Percentiles rank a stretch among this genome's conserved stretches.
Conservation (phyloP, 2,329 filamentous ascomycete genomes). For the Lecanicillium sp. region DNA sequence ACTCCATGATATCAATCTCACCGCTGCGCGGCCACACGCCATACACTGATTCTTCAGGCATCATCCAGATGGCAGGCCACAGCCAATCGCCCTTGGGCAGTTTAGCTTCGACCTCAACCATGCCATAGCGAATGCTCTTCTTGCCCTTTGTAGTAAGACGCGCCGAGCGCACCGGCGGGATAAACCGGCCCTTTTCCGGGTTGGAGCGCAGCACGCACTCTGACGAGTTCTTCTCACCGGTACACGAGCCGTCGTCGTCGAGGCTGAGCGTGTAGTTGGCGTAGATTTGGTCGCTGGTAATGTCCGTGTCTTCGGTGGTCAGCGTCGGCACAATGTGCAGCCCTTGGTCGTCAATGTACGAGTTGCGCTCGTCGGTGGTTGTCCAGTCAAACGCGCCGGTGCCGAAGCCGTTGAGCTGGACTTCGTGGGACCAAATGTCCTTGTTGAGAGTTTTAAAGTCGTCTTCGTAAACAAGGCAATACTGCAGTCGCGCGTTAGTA, state of each 20-base stretch:
- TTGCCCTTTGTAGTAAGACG: conserved; percentile 37
- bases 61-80: conserved; percentile 45
- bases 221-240: conserved; percentile 20
- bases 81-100: conserved; percentile 46
- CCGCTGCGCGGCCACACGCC: conserved; percentile 42
- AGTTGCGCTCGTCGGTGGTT: conserved; percentile 36
- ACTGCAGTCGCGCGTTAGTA: conserved; percentile 19
- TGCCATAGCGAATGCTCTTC: conserved; percentile 36
- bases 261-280: conserved; percentile 36
- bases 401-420: conserved; percentile 34
- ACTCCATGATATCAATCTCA: conserved; percentile 46
- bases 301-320: conserved; percentile 30
- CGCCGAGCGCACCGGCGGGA: conserved; percentile 41
- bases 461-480: conserved; percentile 43
- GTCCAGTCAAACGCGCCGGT: conserved; percentile 48
- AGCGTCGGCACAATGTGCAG: conserved; percentile 48
- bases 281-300: conserved; percentile 28
- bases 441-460: conserved; percentile 36
- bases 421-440: conserved; percentile 39
- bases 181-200: conserved; percentile 32
- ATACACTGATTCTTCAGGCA: conserved; percentile 38
- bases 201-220: conserved; percentile 33
- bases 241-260: conserved; percentile 31
- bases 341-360: conserved; percentile 37
- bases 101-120: conserved; percentile 45